phyloP scores from a whole-genome alignment of 495 filamentous ascomycete genomes.

The Endocarpon pusillum region DNA sequence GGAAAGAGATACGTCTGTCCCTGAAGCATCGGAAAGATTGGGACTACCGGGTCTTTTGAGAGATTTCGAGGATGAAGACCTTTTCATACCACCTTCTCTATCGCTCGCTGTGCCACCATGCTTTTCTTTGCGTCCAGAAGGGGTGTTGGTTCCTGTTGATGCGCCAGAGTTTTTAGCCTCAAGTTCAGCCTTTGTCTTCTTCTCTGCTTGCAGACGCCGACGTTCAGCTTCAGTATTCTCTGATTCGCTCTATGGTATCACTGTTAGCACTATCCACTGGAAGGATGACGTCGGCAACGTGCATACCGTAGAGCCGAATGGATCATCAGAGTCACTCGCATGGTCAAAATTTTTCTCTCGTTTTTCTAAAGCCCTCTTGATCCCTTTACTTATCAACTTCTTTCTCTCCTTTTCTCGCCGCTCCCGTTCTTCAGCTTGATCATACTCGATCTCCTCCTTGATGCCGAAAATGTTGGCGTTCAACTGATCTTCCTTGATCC shows the following conservation, averaged over 20 bases:
- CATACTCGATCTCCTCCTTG: constrained; percentile 72
- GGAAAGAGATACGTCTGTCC: constrained; percentile 50
- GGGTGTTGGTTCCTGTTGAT: constrained; percentile 53
- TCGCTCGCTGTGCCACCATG: constrained; percentile 24
- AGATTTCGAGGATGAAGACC: constrained; percentile 24
- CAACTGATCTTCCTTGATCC: constrained; percentile 74
- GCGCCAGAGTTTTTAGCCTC: constrained; percentile 38
- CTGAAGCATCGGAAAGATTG: constrained; percentile 73
- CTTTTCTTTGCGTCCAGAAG: constrained; percentile 42
- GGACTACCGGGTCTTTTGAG: constrained; percentile 82
- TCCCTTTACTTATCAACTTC: constrained; percentile 52
- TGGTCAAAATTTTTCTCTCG: constrained; percentile 75
- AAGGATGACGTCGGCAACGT: neutral
- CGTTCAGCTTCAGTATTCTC: constrained; percentile 44
- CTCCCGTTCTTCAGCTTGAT: constrained; percentile 56
- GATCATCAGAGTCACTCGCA: constrained; percentile 61
- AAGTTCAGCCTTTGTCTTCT: constrained; percentile 27
- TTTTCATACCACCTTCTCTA: constrained; percentile 40
- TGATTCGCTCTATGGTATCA: constrained; percentile 16
- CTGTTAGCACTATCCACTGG: constrained; percentile 1
- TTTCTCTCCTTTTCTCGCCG: constrained; percentile 48
- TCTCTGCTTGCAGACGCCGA: too few species aligned
- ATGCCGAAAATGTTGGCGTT: constrained; percentile 74
- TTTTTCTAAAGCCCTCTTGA: constrained; percentile 63
- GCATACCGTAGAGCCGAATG: constrained; percentile 26